Evolutionary conservation across 2,329 filamentous ascomycete species (phyloP).

Genomic region (Ophiostoma perfectum): DNA sequence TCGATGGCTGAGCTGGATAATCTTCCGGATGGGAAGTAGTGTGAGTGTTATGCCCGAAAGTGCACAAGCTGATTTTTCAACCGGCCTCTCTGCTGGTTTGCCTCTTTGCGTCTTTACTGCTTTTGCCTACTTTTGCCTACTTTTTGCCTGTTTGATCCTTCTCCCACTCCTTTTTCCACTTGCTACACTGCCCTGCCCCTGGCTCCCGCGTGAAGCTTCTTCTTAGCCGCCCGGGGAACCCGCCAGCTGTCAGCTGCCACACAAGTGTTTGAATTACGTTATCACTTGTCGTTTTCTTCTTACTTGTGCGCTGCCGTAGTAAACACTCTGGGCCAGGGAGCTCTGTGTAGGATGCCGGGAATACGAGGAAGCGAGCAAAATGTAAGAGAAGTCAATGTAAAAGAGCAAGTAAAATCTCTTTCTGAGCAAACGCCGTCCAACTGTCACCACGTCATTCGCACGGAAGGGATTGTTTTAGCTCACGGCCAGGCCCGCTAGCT

Average conservation of each 20-base stretch:
- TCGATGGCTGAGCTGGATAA: neutral
- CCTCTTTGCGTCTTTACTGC: neutral
- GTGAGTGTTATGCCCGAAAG: neutral
- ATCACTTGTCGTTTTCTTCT: no score
- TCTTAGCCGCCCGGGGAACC: slow-evolving; percentile 9
- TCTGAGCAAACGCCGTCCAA: neutral
- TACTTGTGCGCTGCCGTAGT: no score
- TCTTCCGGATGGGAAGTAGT: neutral
- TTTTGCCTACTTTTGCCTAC: neutral
- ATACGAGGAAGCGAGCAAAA: no score
- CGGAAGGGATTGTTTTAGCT: neutral
- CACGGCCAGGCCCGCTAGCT: neutral
- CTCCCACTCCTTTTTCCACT: neutral
- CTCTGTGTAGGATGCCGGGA: no score
- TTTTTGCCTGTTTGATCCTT: neutral
- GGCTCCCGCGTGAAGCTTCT: slow-evolving; percentile 9
- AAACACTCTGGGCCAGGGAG: no score
- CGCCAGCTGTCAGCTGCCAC: neutral
- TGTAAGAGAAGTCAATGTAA: neutral
- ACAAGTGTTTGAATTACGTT: no score
- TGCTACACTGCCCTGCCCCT: slow-evolving; percentile 5
- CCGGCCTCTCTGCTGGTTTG: neutral
- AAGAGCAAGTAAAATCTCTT: no score
- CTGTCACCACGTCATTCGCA: no score
- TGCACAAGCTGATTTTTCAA: neutral